Evolutionary conservation across 179 eudicot species (phyloP), one percentile per base, ranked within the genome.

Genomic region (Monotropa hypopitys): DNA sequence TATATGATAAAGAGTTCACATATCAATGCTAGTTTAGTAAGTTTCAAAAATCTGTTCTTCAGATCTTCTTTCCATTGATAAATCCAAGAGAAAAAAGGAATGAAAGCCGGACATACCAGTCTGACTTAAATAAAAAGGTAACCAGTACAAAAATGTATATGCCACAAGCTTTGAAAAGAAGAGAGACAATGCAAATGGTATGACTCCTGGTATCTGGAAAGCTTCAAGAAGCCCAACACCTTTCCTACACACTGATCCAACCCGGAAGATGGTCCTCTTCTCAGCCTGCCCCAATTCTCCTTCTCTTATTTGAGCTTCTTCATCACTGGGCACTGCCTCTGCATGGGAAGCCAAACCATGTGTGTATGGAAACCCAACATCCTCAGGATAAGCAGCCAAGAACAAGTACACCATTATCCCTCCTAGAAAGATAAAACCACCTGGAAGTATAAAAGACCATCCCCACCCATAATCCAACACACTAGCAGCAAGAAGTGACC

Each of bases 91-190:
- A 4, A 16, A 51, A 51, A 12, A 51, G 18, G 56, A 15, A 20
- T 13, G 23, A 51, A 51, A 51, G 56, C 63, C 63, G 1, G 40
- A 38, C 40, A 38, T 83, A 91, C 99, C 99, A 82, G 98, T 95
- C 81, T 93, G 98, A 73, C 90, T 93, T 78, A 95, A 86, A 84
- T 95, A 95, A 80, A 89, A 95, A 2, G 99, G 99, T 70, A 95
- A 83, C 99, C 99, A 95, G 54, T 91, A 95, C 42, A 95, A 84
- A 76, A 95, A 95, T 46, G 99, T 95, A 85, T 95, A 95, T 0
- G 99, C 99, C 81, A 95, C 99, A 35, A 95, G 91, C 93, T 95
- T 95, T 8, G 99, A 84, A 77, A 95, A 95, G 90, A 95, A 91
- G 76, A 95, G 88, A 84, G 98, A 93, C 78, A 95, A 80, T 7